Evolutionary conservation across 2,329 filamentous ascomycete species (phyloP).

Genomic region (Bipolaris cookei): DNA sequence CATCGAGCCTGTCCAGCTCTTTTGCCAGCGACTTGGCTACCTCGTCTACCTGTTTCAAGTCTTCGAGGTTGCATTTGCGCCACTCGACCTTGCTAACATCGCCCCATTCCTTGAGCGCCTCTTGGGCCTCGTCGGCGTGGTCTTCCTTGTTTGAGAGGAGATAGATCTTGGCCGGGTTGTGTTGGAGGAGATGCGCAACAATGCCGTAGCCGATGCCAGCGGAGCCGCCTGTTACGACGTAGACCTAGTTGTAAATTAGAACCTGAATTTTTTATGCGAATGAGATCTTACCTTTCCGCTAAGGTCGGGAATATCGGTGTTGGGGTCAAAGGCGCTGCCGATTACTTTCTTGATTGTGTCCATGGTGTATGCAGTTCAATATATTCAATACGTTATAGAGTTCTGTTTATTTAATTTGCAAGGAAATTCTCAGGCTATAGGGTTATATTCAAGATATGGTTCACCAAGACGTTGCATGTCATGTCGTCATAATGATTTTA

Average conservation of each 20-base stretch:
- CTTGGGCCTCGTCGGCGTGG: slow-evolving; percentile 55
- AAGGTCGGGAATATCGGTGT: slow-evolving; percentile 52
- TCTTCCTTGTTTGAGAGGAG: slow-evolving; percentile 59
- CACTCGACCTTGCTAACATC: slow-evolving; percentile 55
- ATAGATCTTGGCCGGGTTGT: slow-evolving; percentile 56
- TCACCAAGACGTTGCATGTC: slow-evolving; percentile 8
- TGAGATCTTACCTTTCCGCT: slow-evolving; percentile 41
- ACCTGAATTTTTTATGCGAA: background rate
- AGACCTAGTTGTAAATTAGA: slow-evolving; percentile 41
- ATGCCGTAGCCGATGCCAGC: slow-evolving; percentile 61
- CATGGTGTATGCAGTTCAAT: slow-evolving; percentile 9
- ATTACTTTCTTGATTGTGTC: slow-evolving; percentile 35
- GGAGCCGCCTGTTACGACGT: slow-evolving; percentile 57
- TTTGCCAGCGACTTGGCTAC: slow-evolving; percentile 54
- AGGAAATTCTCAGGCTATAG: background rate
- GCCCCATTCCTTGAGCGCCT: slow-evolving; percentile 53
- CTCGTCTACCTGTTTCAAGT: slow-evolving; percentile 54
- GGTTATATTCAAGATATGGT: background rate
- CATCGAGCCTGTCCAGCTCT: slow-evolving; percentile 54
- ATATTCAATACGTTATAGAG: too few species aligned
- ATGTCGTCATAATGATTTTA: slow-evolving; percentile 26
- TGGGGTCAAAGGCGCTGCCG: slow-evolving; percentile 42
- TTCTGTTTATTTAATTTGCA: too few species aligned
- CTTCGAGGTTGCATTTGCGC: slow-evolving; percentile 55
- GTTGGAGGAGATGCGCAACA: slow-evolving; percentile 59